Percentiles rank a stretch among this genome's conserved stretches.
phyloP scores from a whole-genome alignment of 257 asterid species.

The Solanum verrucosum region DNA sequence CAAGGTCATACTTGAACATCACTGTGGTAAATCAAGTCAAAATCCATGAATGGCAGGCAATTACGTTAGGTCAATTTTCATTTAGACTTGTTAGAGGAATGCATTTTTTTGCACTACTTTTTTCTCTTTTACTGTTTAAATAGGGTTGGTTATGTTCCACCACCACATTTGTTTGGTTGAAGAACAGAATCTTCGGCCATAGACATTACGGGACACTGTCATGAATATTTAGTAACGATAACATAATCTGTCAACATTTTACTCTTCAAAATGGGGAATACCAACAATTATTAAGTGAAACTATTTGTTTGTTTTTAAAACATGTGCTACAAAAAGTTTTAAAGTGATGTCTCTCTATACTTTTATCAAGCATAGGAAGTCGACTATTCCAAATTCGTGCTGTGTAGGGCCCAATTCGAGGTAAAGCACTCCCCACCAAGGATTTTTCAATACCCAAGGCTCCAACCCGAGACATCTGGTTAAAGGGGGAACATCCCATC shows the following conservation, averaged over 20 bases:
- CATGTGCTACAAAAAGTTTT: neutral
- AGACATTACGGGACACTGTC: neutral
- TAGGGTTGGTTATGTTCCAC: neutral
- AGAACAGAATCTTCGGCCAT: neutral
- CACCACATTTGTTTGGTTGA: neutral
- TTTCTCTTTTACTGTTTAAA: neutral
- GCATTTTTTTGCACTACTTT: neutral
- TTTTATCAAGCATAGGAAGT: neutral
- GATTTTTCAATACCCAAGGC: no score
- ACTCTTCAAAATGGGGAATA: neutral
- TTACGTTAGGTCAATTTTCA: neutral
- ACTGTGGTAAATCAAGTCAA: neutral
- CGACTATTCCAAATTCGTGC: rapidly evolving
- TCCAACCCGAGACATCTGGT: no score
- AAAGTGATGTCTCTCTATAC: neutral
- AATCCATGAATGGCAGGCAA: neutral
- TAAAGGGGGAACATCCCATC: no score
- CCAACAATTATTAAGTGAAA: neutral
- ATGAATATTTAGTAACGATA: neutral
- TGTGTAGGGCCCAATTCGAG: no score
- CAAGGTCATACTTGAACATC: neutral
- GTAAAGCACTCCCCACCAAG: no score
- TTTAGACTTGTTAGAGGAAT: neutral
- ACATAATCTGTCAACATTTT: neutral
- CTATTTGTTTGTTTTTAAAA: neutral